Conservation (phyloP, 1,139 yeast species). For the Kurtzmaniella quercitrusa region DNA sequence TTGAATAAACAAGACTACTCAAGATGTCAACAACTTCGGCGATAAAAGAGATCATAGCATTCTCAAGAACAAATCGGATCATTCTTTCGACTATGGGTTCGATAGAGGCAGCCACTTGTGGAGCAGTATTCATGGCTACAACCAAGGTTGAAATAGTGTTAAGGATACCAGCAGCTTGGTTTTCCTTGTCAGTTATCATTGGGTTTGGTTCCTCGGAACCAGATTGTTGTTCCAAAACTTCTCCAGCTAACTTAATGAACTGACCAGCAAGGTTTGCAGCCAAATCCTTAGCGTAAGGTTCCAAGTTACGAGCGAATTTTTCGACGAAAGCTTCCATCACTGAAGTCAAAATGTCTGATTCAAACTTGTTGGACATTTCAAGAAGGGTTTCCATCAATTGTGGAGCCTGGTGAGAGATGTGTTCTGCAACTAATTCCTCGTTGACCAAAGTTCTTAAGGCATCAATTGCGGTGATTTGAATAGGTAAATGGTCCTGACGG, state of each 20-base stretch:
- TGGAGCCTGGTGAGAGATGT: conserved; percentile 46
- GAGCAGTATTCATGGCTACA: conserved; percentile 47
- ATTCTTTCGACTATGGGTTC: conserved; percentile 38
- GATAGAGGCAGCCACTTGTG: conserved; percentile 38
- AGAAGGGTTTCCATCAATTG: conserved; percentile 50
- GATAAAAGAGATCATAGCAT: conserved; percentile 44
- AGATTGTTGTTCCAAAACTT: conserved; percentile 32
- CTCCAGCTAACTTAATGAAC: conserved; percentile 42
- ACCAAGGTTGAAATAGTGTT: conserved; percentile 50
- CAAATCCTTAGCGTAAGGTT: conserved; percentile 53
- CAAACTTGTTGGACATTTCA: conserved; percentile 46
- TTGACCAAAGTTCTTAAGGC: conserved; percentile 48
- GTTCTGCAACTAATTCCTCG: conserved; percentile 44
- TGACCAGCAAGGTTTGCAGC: conserved; percentile 45
- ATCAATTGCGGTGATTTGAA: conserved; percentile 51
- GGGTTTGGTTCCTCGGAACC: conserved; percentile 13
- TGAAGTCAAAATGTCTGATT: conserved; percentile 49
- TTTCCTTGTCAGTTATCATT: conserved; percentile 38
- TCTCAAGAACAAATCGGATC: conserved; percentile 44
- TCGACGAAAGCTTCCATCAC: conserved; percentile 58
- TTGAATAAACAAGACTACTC: conserved; percentile 42
- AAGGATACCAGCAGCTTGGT: conserved; percentile 49
- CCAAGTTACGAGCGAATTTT: conserved; percentile 48
- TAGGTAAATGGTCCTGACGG: conserved; percentile 42
- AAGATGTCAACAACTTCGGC: conserved; percentile 47